Evolutionary conservation across 352 stramenopile genomes (phyloP), one percentile per base, ranked within the genome.

Genomic region (Phytophthora ramorum): DNA sequence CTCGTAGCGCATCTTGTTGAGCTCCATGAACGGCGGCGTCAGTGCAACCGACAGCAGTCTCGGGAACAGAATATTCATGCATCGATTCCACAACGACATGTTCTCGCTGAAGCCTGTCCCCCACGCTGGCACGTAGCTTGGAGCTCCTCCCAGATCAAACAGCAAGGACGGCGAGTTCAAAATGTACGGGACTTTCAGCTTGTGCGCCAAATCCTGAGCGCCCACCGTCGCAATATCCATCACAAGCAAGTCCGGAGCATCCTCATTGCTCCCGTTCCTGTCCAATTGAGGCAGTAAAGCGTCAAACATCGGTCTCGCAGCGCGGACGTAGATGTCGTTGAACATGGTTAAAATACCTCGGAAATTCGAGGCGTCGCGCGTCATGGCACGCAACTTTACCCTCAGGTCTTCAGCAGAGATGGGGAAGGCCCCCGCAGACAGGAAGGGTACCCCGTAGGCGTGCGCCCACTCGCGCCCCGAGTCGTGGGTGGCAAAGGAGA

Each of bases 51-150:
- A 93, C 24, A 97, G 63, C 38, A 96, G 66, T 6, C 86, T 69
- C n/a, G 89, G 89, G 56, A 95, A 97, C n/a, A 97, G 45, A 54
- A 95, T 83, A 67, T 97, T 97, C 74, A 97, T 91, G 63, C 87
- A 97, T 17, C 89, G 86, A 54, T 96, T 87, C 87, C 87, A 93
- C 30, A 97, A 78, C 57, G 85, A 92, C 89, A 96, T 97, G 40
- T 85, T 74, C 34, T 83, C 71, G 37, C 76, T 84, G 59, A 93
- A 96, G 13, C 89, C 89, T 0, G 89, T 94, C 4, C 89, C 89
- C 87, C 88, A 97, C 10, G 85, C 88, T 0, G 89, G 89, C 9
- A 96, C 71, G 67, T 96, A 95, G 51, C 80, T 90, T 6, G 87
- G 87, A 1, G 78, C 69, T 61, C 71, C 69, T 35, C 85, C 85